A percentile compares a stretch with the other conserved stretches of the same genome.
These are phyloP conservation scores for Daldinia vernicosa DNA, from an alignment of 495 filamentous ascomycete species.

Conservation along the genomic window DNA sequence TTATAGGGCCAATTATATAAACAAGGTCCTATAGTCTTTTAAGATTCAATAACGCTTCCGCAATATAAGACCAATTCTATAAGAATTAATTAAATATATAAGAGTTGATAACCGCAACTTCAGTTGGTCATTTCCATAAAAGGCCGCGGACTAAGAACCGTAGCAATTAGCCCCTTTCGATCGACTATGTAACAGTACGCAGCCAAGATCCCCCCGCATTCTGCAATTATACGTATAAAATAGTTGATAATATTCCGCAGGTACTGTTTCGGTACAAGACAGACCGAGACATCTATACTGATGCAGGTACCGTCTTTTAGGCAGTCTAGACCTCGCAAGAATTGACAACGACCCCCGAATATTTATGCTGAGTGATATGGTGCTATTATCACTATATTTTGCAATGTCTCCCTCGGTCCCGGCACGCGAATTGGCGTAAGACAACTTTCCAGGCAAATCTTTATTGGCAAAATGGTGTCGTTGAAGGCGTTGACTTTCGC, in stretches of 20 bases:
- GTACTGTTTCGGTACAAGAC: slow-evolving; percentile 23
- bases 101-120: too few relatives aligned
- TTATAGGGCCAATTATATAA: too few relatives aligned
- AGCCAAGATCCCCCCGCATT: slow-evolving; percentile 26
- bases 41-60: too few relatives aligned
- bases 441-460: not conserved
- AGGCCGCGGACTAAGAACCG: slow-evolving; percentile 16
- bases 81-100: too few relatives aligned
- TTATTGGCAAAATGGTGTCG: slow-evolving; percentile 13
- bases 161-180: slow-evolving; percentile 25
- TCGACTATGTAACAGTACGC: slow-evolving; percentile 17
- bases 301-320: not conserved
- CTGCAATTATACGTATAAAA: not conserved
- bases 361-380: not conserved
- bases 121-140: not conserved
- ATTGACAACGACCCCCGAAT: not conserved
- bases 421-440: not conserved
- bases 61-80: too few relatives aligned
- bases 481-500: slow-evolving; percentile 26
- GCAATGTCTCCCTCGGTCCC: not conserved
- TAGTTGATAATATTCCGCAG: slow-evolving; percentile 10
- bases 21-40: too few relatives aligned
- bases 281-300: slow-evolving; percentile 14
- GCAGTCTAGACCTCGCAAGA: not conserved
- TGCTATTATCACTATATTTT: not conserved